Percentiles rank a stretch among this genome's conserved stretches.
phyloP scores from a whole-genome alignment of 176 grass and related monocot genomes.

The Tillandsia fasciculata region DNA sequence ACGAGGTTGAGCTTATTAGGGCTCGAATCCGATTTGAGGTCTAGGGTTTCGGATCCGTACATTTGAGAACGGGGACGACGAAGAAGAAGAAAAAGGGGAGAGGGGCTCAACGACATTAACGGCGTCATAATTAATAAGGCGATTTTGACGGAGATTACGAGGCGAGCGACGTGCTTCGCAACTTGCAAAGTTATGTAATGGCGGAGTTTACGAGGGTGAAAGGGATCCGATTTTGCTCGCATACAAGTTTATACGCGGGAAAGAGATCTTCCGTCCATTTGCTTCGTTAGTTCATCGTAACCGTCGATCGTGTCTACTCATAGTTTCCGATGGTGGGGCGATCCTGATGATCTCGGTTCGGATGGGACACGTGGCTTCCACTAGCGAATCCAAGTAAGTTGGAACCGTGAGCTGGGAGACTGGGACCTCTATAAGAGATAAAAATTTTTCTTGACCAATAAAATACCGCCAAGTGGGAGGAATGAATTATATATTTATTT shows the following conservation, averaged over 20 bases:
- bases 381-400: too few species aligned
- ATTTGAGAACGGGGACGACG: constrained; percentile 24
- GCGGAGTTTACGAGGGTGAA: not conserved
- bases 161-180: too few species aligned
- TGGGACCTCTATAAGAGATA: not conserved
- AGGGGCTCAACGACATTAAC: not conserved
- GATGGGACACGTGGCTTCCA: too few species aligned
- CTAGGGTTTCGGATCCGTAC: constrained; percentile 23
- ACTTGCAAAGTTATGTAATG: not conserved
- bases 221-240: not conserved
- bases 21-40: constrained; percentile 7
- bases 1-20: not conserved
- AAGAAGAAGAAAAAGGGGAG: not conserved
- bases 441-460: not conserved
- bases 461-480: not conserved
- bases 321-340: too few species aligned
- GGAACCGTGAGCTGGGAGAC: too few species aligned
- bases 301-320: too few species aligned
- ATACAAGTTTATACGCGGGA: not conserved
- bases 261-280: not conserved
- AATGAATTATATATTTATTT: too few species aligned
- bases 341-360: too few species aligned
- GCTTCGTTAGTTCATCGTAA: too few species aligned
- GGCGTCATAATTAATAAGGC: too few species aligned
- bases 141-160: too few species aligned